A percentile compares a stretch with the other conserved stretches of the same genome.
Conservation (phyloP, 352 stramenopile species). For the Pythium scleroteichum region DNA sequence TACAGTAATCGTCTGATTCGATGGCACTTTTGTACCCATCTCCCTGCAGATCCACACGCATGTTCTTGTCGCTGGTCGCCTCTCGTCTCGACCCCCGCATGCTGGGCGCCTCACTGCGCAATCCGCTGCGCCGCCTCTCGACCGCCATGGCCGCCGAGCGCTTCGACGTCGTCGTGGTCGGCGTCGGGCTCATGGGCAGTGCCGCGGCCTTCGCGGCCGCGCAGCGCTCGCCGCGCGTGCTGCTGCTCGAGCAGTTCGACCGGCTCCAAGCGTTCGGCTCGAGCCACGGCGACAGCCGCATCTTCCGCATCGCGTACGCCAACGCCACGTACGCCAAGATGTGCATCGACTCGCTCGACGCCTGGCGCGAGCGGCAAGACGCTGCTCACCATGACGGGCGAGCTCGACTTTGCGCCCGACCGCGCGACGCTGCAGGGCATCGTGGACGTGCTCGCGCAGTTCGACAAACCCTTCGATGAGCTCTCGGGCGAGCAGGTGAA, state of each 20-base stretch:
- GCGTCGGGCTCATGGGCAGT: conserved; percentile 60
- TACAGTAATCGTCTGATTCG: too few relatives aligned
- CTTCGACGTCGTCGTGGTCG: conserved; percentile 51
- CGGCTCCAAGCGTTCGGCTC: conserved; percentile 59
- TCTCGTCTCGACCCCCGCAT: too few relatives aligned
- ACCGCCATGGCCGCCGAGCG: conserved; percentile 17
- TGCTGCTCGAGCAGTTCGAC: conserved; percentile 71
- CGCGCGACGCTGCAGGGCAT: neutral
- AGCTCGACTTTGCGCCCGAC: conserved; percentile 45
- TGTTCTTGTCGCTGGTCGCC: too few relatives aligned
- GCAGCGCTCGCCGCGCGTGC: conserved; percentile 40
- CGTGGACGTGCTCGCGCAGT: conserved; percentile 4
- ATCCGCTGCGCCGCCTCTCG: conserved; percentile 47
- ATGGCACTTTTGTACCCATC: too few relatives aligned
- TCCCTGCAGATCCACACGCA: too few relatives aligned
- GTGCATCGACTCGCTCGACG: conserved; percentile 45
- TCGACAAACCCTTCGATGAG: conserved; percentile 33
- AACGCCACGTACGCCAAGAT: conserved; percentile 65
- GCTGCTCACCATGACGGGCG: conserved; percentile 59
- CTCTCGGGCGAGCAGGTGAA: conserved; percentile 42
- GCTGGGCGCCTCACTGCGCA: conserved; percentile 28
- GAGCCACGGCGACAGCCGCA: conserved; percentile 68
- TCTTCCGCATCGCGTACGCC: conserved; percentile 77
- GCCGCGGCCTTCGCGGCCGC: conserved; percentile 43
- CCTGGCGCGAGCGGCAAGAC: conserved; percentile 41